Evolutionary conservation across 345 rosid genomes (phyloP).

Genomic region (Populus ilicifolia): DNA sequence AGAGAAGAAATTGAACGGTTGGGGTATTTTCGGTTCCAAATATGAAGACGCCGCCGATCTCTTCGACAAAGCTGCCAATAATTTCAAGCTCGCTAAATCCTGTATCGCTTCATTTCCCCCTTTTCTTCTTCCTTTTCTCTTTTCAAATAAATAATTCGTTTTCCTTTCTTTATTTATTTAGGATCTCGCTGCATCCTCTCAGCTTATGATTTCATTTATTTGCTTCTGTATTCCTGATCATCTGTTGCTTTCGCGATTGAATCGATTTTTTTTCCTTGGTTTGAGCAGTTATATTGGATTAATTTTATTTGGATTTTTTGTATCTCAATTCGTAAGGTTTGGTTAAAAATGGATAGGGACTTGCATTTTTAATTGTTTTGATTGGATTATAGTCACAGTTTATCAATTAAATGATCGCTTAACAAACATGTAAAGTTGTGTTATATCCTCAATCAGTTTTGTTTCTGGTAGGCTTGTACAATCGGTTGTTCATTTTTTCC

Average conservation of each 20-base stretch:
- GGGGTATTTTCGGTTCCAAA: conserved; percentile 63
- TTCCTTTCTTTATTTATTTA: neutral
- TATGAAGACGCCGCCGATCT: conserved; percentile 75
- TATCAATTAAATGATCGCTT: neutral
- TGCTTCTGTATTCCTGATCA: neutral
- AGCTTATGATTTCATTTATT: neutral
- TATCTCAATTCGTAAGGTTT: neutral
- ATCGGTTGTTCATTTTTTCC: conserved; percentile 1
- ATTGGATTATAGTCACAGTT: neutral
- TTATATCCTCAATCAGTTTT: neutral
- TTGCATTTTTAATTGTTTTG: neutral
- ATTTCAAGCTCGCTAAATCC: conserved; percentile 66
- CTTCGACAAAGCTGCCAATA: conserved; percentile 69
- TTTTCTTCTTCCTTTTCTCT: neutral
- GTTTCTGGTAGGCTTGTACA: neutral
- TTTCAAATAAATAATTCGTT: neutral
- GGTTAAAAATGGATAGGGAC: neutral
- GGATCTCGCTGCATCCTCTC: neutral
- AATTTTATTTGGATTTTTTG: too few relatives aligned
- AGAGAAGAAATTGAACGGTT: conserved; percentile 58
- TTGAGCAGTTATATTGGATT: too few relatives aligned
- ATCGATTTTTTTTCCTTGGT: too few relatives aligned
- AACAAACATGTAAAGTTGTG: neutral
- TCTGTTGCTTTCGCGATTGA: too few relatives aligned
- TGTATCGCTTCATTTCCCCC: conserved; percentile 26